These are phyloP conservation scores for Cryphonectria carpinicola DNA, from an alignment of 2,329 filamentous ascomycete species.

Conservation along the genomic window DNA sequence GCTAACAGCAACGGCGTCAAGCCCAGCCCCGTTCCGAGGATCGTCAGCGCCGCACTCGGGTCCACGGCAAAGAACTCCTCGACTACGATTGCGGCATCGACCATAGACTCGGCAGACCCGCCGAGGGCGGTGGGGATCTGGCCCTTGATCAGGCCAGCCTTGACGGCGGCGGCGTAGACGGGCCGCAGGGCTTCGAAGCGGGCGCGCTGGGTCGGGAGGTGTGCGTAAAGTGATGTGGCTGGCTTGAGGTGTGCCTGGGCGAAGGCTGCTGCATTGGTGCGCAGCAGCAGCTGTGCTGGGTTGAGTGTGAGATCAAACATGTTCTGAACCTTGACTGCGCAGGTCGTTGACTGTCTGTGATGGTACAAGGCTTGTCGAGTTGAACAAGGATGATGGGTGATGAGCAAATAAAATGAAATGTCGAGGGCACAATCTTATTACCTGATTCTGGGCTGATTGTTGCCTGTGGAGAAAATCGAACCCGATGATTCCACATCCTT, in stretches of 20 bases:
- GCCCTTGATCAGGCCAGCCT: conserved; percentile 20
- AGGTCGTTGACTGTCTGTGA: neutral
- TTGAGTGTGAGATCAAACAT: conserved; percentile 24
- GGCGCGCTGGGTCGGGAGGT: conserved; percentile 10
- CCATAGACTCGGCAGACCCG: conserved; percentile 14
- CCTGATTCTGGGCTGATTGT: conserved; percentile 1
- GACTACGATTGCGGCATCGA: conserved; percentile 23
- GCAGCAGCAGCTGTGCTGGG: conserved; percentile 12
- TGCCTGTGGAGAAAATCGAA: neutral
- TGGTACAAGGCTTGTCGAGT: neutral
- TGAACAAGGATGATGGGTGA: neutral
- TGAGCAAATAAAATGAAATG: neutral
- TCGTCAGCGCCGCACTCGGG: conserved; percentile 21
- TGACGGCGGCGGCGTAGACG: conserved; percentile 14
- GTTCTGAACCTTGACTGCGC: neutral
- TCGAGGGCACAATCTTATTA: neutral
- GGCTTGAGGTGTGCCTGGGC: conserved; percentile 13
- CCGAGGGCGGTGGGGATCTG: conserved; percentile 22
- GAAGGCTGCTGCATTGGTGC: conserved; percentile 13
- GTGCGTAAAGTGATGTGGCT: conserved; percentile 1
- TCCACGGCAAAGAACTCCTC: conserved; percentile 27
- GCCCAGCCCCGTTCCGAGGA: conserved; percentile 25
- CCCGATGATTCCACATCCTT: neutral
- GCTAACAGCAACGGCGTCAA: conserved; percentile 21
- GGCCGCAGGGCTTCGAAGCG: conserved; percentile 21